Conservation (phyloP, 2,329 filamentous ascomycete genomes). For the Trichoderma afroharzianum region DNA sequence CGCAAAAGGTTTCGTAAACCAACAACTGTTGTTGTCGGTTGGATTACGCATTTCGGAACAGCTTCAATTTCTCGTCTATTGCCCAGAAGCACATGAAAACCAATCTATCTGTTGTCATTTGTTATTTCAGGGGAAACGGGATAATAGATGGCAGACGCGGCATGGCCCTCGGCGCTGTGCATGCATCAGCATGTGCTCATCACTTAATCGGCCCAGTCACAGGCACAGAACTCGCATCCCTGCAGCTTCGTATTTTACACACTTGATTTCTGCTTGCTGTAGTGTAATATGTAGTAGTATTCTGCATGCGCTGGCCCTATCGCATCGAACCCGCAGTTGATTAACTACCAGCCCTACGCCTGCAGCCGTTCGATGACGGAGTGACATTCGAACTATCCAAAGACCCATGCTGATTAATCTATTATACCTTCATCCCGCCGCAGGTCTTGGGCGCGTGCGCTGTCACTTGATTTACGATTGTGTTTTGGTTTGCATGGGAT, state of each 20-base stretch:
- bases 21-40: background rate
- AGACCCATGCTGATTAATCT: background rate
- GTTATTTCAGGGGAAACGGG: slow-evolving; percentile 1
- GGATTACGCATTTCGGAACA: background rate
- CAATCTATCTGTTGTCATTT: background rate
- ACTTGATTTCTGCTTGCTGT: background rate
- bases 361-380: background rate
- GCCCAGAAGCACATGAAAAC: background rate
- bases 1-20: background rate
- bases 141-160: background rate
- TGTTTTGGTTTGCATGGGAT: background rate
- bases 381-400: background rate
- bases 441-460: background rate
- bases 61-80: background rate
- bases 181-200: slow-evolving; percentile 12
- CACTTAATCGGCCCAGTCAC: slow-evolving; percentile 1
- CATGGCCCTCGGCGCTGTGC: slow-evolving; percentile 4
- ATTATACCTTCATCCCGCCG: background rate
- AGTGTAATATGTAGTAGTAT: background rate
- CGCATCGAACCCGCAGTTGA: background rate
- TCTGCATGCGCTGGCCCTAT: background rate
- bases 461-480: background rate
- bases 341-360: slow-evolving; percentile 12
- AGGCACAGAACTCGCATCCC: background rate
- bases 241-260: background rate